Evolutionary conservation across 2,329 filamentous ascomycete genomes (phyloP).

Genomic region (Trichoderma afroharzianum): DNA sequence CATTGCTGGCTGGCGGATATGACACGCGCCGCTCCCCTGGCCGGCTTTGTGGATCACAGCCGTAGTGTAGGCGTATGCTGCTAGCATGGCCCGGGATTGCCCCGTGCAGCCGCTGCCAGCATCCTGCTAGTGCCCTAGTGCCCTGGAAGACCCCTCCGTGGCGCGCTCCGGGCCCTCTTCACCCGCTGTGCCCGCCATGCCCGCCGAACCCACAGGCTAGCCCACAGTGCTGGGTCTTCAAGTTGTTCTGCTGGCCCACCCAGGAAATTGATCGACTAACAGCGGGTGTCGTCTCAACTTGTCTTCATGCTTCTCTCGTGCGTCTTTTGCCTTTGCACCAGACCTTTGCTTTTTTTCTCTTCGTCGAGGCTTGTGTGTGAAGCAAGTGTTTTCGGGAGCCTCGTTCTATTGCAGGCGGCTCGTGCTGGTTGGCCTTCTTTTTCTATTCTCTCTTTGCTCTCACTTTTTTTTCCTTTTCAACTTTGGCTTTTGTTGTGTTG

Average conservation of each 20-base stretch:
- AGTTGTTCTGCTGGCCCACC: constrained; percentile 9
- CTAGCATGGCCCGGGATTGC: neutral
- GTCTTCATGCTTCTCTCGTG: constrained; percentile 4
- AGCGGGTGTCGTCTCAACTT: neutral
- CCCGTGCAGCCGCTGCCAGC: neutral
- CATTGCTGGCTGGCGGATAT: neutral
- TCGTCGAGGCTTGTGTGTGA: neutral
- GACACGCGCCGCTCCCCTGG: constrained; percentile 3
- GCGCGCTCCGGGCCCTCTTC: constrained; percentile 1
- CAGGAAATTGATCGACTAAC: constrained; percentile 17
- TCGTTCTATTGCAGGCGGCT: neutral
- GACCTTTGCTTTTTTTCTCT: neutral
- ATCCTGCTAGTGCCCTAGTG: neutral
- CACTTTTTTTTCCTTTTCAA: neutral
- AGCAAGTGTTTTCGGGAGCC: neutral
- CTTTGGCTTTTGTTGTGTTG: neutral
- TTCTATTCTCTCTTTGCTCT: neutral
- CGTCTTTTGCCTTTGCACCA: neutral
- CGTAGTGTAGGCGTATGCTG: neutral
- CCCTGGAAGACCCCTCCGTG: constrained; percentile 1
- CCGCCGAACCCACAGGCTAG: constrained; percentile 7
- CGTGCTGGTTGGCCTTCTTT: neutral
- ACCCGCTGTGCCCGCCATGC: constrained; percentile 5
- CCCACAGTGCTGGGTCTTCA: constrained; percentile 10
- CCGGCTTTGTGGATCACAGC: constrained; percentile 8